These are phyloP conservation scores for Jacaranda copaia DNA, from an alignment of 257 asterid species.

Conservation along the genomic window DNA sequence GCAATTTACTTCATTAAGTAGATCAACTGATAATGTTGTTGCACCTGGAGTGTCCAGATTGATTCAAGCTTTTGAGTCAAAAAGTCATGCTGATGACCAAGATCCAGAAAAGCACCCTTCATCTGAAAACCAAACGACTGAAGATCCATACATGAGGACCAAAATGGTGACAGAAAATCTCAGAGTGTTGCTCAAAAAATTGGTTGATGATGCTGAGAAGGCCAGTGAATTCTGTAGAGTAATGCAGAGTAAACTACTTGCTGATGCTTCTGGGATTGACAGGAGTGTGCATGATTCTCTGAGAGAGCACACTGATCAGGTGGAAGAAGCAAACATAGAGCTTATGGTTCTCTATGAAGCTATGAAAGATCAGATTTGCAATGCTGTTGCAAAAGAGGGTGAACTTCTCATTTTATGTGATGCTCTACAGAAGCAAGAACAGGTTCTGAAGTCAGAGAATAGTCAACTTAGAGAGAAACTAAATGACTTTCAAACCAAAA, in stretches of 20 bases:
- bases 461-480: slow-evolving; percentile 59
- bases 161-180: slow-evolving; percentile 51
- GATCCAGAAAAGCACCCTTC: slow-evolving; percentile 51
- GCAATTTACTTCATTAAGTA: slow-evolving; percentile 56
- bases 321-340: slow-evolving; percentile 74
- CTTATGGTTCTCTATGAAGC: slow-evolving; percentile 77
- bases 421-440: slow-evolving; percentile 61
- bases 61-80: slow-evolving; percentile 89
- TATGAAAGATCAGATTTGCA: slow-evolving; percentile 51
- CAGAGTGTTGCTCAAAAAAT: slow-evolving; percentile 55
- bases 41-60: slow-evolving; percentile 80
- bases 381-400: slow-evolving; percentile 54
- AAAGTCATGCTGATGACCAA: slow-evolving; percentile 57
- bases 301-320: slow-evolving; percentile 57
- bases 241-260: slow-evolving; percentile 49
- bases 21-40: slow-evolving; percentile 53
- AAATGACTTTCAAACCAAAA: slow-evolving; percentile 49
- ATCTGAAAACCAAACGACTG: slow-evolving; percentile 49
- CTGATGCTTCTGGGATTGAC: slow-evolving; percentile 50
- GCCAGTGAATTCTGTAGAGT: slow-evolving; percentile 56
- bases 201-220: slow-evolving; percentile 57
- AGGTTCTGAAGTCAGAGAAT: slow-evolving; percentile 64
- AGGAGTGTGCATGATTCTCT: slow-evolving; percentile 49
- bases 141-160: slow-evolving; percentile 53
- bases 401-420: slow-evolving; percentile 62